Evolutionary conservation across 768 basidiomycete species (phyloP).

Genomic region (Candolleomyces efflorescens): DNA sequence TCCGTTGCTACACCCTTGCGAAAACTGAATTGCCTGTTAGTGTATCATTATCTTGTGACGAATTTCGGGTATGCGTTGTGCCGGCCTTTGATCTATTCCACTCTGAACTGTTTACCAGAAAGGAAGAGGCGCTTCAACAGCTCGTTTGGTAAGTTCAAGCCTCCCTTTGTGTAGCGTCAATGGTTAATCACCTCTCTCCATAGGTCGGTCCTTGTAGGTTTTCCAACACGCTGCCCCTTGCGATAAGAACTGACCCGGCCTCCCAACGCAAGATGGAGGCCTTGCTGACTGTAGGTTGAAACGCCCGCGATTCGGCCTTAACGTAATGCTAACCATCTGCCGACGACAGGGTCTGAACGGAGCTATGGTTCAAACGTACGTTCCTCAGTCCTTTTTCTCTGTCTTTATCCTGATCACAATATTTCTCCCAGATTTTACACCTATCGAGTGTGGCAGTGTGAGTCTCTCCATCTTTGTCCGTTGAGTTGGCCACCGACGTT

Average conservation of each 20-base stretch:
- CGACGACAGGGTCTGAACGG: slow-evolving; percentile 42
- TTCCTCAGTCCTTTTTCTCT: not conserved
- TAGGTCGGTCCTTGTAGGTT: slow-evolving; percentile 5
- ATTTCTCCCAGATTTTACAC: slow-evolving; percentile 38
- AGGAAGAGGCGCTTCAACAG: slow-evolving; percentile 7
- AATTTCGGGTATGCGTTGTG: slow-evolving; percentile 30
- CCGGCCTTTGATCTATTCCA: not conserved
- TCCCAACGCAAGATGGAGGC: slow-evolving; percentile 35
- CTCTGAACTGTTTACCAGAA: not conserved
- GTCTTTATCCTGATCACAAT: not conserved
- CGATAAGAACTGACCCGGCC: not conserved
- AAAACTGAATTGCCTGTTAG: slow-evolving; percentile 20
- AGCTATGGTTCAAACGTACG: slow-evolving; percentile 47
- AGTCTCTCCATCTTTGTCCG: slow-evolving; percentile 11
- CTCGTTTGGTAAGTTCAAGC: slow-evolving; percentile 9
- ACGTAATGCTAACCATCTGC: too few relatives aligned
- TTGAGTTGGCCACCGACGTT: not conserved
- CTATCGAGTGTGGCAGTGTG: slow-evolving; percentile 44
- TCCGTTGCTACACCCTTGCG: not conserved
- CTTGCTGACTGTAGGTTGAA: slow-evolving; percentile 33
- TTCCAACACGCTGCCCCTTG: too few relatives aligned
- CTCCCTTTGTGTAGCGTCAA: not conserved
- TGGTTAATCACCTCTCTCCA: not conserved
- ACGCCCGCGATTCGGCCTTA: too few relatives aligned
- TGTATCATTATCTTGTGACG: slow-evolving; percentile 46